These are phyloP conservation scores for Zalaria obscura DNA, from an alignment of 2,329 filamentous ascomycete genomes.

Conservation along the genomic window DNA sequence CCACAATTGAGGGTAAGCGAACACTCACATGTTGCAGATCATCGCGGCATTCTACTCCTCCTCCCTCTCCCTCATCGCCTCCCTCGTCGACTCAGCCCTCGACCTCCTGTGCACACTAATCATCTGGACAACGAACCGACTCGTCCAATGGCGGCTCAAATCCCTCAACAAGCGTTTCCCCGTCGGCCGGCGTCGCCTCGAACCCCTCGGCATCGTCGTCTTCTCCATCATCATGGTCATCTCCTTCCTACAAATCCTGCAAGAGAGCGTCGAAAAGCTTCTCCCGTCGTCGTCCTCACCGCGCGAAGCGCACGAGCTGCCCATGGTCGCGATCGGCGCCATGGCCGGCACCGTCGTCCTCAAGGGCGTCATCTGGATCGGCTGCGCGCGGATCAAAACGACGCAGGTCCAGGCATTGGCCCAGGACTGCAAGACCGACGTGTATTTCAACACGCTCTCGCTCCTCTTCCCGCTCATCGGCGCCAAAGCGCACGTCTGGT, in stretches of 20 bases:
- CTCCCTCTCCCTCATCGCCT: slow-evolving; percentile 48
- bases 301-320: slow-evolving; percentile 35
- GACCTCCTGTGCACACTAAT: slow-evolving; percentile 47
- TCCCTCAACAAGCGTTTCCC: slow-evolving; percentile 41
- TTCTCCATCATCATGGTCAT: slow-evolving; percentile 51
- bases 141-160: slow-evolving; percentile 43
- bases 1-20: not conserved
- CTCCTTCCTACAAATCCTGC: slow-evolving; percentile 45
- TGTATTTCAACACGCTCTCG: slow-evolving; percentile 50
- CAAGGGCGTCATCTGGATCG: slow-evolving; percentile 47
- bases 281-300: slow-evolving; percentile 30
- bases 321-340: slow-evolving; percentile 39
- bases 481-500: slow-evolving; percentile 45
- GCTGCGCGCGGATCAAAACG: slow-evolving; percentile 45
- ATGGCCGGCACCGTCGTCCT: slow-evolving; percentile 43
- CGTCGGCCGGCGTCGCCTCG: slow-evolving; percentile 41
- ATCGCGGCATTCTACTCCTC: slow-evolving; percentile 40
- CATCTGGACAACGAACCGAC: slow-evolving; percentile 44
- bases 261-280: slow-evolving; percentile 46
- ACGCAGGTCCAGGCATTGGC: slow-evolving; percentile 50
- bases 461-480: slow-evolving; percentile 50
- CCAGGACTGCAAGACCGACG: slow-evolving; percentile 49
- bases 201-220: slow-evolving; percentile 48
- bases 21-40: slow-evolving; percentile 12
- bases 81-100: slow-evolving; percentile 46